These are phyloP conservation scores for Pichia cactophila DNA, from an alignment of 1,139 yeast species.

Conservation along the genomic window DNA sequence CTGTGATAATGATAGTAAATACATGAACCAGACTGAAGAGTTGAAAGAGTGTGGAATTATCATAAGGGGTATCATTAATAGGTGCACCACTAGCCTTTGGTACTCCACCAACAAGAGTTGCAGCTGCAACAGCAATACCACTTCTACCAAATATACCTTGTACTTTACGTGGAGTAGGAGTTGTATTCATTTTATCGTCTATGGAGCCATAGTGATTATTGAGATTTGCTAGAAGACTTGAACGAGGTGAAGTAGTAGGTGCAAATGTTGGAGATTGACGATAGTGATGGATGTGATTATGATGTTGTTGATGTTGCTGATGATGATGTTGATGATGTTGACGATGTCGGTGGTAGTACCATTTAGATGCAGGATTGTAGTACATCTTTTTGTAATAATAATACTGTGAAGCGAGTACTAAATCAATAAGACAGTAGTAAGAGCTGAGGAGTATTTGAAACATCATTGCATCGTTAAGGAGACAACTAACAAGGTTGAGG, in stretches of 20 bases:
- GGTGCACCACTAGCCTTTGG: background rate
- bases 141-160: background rate
- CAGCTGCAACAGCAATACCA: background rate
- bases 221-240: background rate
- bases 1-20: background rate
- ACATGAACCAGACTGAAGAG: background rate
- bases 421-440: slow-evolving; percentile 70
- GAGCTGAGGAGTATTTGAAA: slow-evolving; percentile 72
- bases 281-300: background rate
- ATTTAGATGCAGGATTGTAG: slow-evolving; percentile 26
- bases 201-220: background rate
- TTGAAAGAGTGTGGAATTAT: background rate
- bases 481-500: slow-evolving; percentile 71
- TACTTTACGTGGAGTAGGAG: background rate
- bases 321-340: background rate
- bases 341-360: slow-evolving; percentile 23
- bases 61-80: background rate
- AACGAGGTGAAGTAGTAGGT: background rate
- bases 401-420: slow-evolving; percentile 65
- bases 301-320: background rate
- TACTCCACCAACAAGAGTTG: background rate
- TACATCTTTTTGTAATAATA: slow-evolving; percentile 52
- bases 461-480: slow-evolving; percentile 64
- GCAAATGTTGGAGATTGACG: slow-evolving; percentile 14
- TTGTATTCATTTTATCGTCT: background rate